Conservation (phyloP, 2,329 filamentous ascomycete genomes). For the Trichoderma asperellum region DNA sequence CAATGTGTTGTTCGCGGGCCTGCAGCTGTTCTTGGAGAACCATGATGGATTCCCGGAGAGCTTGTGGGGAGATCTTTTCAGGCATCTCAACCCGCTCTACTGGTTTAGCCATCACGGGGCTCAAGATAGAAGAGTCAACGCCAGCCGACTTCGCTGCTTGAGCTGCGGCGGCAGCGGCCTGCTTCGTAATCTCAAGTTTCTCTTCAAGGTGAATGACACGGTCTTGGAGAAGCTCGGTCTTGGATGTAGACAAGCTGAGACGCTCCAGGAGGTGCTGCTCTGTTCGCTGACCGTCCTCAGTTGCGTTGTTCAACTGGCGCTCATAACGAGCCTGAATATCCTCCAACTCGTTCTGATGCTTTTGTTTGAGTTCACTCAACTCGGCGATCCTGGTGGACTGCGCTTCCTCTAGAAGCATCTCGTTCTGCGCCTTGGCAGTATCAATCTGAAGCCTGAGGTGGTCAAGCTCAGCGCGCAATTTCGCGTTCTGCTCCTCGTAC, state of each 20-base stretch:
- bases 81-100: conserved; percentile 58
- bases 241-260: conserved; percentile 79
- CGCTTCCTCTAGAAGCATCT: conserved; percentile 83
- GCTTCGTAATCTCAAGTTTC: conserved; percentile 85
- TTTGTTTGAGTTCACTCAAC: conserved; percentile 55
- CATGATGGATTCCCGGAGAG: conserved; percentile 91
- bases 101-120: conserved; percentile 32
- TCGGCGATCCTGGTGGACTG: conserved; percentile 67
- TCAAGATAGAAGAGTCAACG: conserved; percentile 41
- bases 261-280: conserved; percentile 82
- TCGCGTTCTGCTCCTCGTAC: conserved; percentile 76
- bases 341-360: conserved; percentile 71
- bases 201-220: conserved; percentile 84
- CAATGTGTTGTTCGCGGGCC: conserved; percentile 87
- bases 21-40: conserved; percentile 96
- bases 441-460: conserved; percentile 78
- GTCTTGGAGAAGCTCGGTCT: conserved; percentile 83
- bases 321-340: conserved; percentile 77
- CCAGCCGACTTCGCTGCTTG: conserved; percentile 69
- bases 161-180: conserved; percentile 81
- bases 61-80: conserved; percentile 91
- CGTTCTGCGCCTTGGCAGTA: conserved; percentile 76
- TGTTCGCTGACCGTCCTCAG: conserved; percentile 79
- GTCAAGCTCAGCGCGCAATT: conserved; percentile 75
- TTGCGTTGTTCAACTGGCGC: conserved; percentile 70